Percentiles rank a stretch among this genome's conserved stretches.
Conservation (phyloP, 164 flowering plant genomes). For the Annona squamosa region DNA sequence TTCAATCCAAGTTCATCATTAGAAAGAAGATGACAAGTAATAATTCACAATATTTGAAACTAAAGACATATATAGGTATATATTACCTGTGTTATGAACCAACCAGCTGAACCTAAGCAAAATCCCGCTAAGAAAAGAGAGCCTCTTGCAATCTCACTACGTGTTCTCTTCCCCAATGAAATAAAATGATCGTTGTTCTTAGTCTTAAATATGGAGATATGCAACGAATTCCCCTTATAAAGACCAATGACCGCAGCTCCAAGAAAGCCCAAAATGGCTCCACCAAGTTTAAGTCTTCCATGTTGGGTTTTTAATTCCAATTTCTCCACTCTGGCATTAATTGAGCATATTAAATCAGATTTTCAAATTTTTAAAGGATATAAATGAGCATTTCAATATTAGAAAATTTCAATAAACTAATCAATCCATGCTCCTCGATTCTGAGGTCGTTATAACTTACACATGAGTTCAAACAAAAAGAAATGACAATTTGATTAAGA, state of each 20-base stretch:
- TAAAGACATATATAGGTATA: not conserved
- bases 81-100: slow-evolving; percentile 11
- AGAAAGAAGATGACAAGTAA: too few relatives aligned
- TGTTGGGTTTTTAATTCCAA: not conserved
- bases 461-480: not conserved
- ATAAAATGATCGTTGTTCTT: not conserved
- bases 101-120: slow-evolving; percentile 4
- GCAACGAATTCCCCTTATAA: slow-evolving; percentile 3
- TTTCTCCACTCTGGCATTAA: slow-evolving; percentile 7
- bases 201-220: not conserved
- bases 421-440: not conserved
- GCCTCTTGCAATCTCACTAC: not conserved
- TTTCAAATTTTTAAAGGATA: too few relatives aligned
- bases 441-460: not conserved
- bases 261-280: slow-evolving; percentile 3
- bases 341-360: not conserved
- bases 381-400: not conserved
- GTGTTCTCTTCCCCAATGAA: not conserved
- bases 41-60: too few relatives aligned
- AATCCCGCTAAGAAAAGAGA: not conserved
- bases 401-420: not conserved
- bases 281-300: slow-evolving; percentile 6
- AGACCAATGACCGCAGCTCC: slow-evolving; percentile 5
- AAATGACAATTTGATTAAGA: not conserved
- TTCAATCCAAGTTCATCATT: not conserved